A percentile compares a stretch with the other conserved stretches of the same genome.
These are phyloP conservation scores for Xerocomus minutiporus DNA, from an alignment of 1,284 basidiomycete species.

Conservation along the genomic window DNA sequence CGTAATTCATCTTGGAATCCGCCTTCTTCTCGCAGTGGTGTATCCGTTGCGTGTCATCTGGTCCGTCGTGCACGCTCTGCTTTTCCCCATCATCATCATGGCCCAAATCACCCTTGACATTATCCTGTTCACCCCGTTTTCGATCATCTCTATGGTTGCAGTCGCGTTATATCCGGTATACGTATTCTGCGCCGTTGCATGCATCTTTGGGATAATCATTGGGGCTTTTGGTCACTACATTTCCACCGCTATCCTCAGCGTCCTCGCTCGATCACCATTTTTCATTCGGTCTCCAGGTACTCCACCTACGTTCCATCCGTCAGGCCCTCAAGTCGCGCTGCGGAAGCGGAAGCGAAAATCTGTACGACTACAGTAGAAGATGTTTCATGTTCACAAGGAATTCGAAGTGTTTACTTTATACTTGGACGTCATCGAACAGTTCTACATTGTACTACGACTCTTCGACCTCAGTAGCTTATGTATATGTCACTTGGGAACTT, in stretches of 20 bases:
- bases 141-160: slow-evolving; percentile 35
- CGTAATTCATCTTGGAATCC: slow-evolving; percentile 13
- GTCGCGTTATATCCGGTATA: slow-evolving; percentile 58
- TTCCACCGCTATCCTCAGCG: slow-evolving; percentile 13
- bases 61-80: slow-evolving; percentile 41
- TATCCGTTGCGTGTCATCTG: slow-evolving; percentile 35
- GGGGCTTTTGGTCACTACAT: slow-evolving; percentile 44
- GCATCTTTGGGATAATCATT: slow-evolving; percentile 48
- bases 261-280: slow-evolving; percentile 13
- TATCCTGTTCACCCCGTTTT: slow-evolving; percentile 46
- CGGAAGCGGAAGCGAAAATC: slow-evolving; percentile 25
- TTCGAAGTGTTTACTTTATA: background rate
- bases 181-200: slow-evolving; percentile 54
- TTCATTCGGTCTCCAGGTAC: slow-evolving; percentile 10
- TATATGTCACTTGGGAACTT: background rate
- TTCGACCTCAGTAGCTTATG: background rate
- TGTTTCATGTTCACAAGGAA: background rate
- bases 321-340: slow-evolving; percentile 13
- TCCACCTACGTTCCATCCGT: slow-evolving; percentile 1
- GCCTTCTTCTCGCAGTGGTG: slow-evolving; percentile 21
- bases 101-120: slow-evolving; percentile 40
- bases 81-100: slow-evolving; percentile 48
- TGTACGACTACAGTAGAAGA: slow-evolving; percentile 22
- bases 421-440: background rate
- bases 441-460: background rate